These are phyloP conservation scores for Mucor lusitanicus DNA, from an alignment of 371 early-diverging fungal genomes.

Conservation along the genomic window DNA sequence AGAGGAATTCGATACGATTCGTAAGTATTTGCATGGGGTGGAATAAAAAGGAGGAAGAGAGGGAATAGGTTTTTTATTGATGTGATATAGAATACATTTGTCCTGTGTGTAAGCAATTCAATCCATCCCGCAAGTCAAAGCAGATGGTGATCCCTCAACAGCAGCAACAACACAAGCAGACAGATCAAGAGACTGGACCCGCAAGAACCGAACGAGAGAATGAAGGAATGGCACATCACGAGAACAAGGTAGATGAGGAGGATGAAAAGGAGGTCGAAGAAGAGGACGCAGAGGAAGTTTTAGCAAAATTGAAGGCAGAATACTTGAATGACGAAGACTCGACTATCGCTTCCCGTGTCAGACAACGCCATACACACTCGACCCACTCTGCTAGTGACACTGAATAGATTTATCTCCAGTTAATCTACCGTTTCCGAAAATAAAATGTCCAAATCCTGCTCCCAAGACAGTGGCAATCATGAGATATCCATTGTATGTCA, in stretches of 20 bases:
- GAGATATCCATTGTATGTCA: conserved; percentile 84
- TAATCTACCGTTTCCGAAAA: conserved; percentile 49
- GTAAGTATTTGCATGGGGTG: conserved; percentile 45
- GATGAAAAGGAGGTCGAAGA: background rate
- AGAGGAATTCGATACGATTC: conserved; percentile 73
- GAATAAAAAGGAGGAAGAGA: background rate
- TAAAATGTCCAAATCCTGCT: conserved; percentile 72
- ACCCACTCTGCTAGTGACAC: conserved; percentile 35
- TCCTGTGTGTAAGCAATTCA: conserved; percentile 32
- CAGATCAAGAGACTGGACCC: background rate
- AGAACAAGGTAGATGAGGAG: background rate
- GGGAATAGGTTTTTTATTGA: background rate
- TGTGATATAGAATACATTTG: conserved; percentile 25
- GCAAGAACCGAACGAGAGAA: background rate
- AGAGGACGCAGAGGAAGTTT: conserved; percentile 4
- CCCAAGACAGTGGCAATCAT: conserved; percentile 72
- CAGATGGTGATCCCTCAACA: background rate
- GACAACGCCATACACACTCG: conserved; percentile 15
- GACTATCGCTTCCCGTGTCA: conserved; percentile 23
- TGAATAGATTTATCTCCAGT: conserved; percentile 36
- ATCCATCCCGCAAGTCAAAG: conserved; percentile 29
- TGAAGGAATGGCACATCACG: background rate
- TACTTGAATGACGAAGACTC: conserved; percentile 4
- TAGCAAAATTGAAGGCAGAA: conserved; percentile 11
- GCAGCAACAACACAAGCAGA: background rate